A percentile compares a stretch with the other conserved stretches of the same genome.
Evolutionary conservation across 1,139 yeast genomes (phyloP).

Genomic region (Lodderomyces metapsilosis): DNA sequence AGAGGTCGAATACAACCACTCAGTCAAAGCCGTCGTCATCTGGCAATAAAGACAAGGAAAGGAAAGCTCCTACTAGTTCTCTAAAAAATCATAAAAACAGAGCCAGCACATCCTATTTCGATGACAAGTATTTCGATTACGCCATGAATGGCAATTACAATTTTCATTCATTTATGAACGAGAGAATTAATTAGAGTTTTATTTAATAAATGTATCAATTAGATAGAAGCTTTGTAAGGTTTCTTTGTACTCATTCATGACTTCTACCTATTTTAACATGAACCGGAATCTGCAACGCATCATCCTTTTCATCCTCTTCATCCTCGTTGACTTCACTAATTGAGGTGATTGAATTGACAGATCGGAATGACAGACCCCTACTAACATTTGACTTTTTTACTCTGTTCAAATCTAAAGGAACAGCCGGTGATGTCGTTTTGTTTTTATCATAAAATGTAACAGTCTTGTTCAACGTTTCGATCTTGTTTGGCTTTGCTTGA

Average conservation of each 20-base stretch:
- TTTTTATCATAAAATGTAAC: constrained; percentile 48
- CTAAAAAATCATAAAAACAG: not conserved
- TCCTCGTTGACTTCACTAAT: constrained; percentile 22
- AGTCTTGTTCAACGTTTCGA: constrained; percentile 51
- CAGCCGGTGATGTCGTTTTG: constrained; percentile 16
- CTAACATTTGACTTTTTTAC: constrained; percentile 21
- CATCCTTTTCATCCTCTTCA: constrained; percentile 15
- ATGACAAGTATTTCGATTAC: constrained; percentile 31
- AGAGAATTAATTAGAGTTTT: constrained; percentile 14
- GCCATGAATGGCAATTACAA: constrained; percentile 29
- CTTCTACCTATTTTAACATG: not conserved
- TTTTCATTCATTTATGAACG: constrained; percentile 38
- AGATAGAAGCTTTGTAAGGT: no score
- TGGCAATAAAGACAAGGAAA: not conserved
- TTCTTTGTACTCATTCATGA: no score
- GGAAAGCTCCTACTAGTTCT: not conserved
- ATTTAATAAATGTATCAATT: not conserved
- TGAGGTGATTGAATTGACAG: constrained; percentile 27
- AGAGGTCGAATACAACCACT: constrained; percentile 17
- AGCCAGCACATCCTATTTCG: constrained; percentile 4
- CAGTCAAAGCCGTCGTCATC: not conserved
- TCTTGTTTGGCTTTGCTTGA: constrained; percentile 36
- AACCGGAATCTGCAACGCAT: not conserved
- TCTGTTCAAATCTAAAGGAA: constrained; percentile 11
- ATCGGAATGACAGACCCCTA: constrained; percentile 28